Base-by-base conservation (phyloP, 495 filamentous ascomycete genomes). In the Penicillium salamii region DNA sequence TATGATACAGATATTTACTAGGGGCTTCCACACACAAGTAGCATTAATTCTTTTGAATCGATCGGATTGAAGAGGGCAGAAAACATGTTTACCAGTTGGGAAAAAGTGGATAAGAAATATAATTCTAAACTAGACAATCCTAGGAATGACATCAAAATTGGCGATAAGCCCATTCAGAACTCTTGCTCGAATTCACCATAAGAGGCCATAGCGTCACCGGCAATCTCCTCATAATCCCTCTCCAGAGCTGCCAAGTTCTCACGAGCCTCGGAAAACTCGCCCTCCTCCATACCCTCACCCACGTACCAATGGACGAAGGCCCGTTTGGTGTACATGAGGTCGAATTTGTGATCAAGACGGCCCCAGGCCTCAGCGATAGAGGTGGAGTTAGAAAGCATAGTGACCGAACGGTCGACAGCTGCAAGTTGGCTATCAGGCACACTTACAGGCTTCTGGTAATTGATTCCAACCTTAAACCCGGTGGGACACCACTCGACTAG, bases 231-330 rank as follows among this genome's bases (percentile, higher is more conserved):
- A 64, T 95, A 95, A 61, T 95, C 90, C 81, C 85, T 90, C 80
- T 89, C 86, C 36, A 95, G 78, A 46, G 90, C 90, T 44, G 90
- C 90, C 49, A 95, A 74, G 66, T 95, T 89, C 78, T 95, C 90
- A 46, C 90, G 82, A 44, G 90, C 90, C 76, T 95, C 90, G 51
- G 81, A 86, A 75, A 95, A 95, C 74, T 95, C 90, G 57, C 90
- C 90, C 67, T 95, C 90, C 78, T 95, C 90, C 90, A 95, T 95
- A 75, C 90, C 90, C 75, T 95, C 90, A 60, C 90, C 90, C 37
- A 95, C 90, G 61, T 95, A 95, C 90, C 90, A 95, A 70, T 95
- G 90, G 14, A 95, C 90, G 66, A 95, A 95, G 41, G 90, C 90
- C 58, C 90, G 88, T 82, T 95, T 95, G 74, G 81, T 87, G 78